Percentiles rank a stretch among this genome's conserved stretches.
These are phyloP conservation scores for Candolleomyces aberdarensis DNA, from an alignment of 768 basidiomycete species.

Conservation along the genomic window DNA sequence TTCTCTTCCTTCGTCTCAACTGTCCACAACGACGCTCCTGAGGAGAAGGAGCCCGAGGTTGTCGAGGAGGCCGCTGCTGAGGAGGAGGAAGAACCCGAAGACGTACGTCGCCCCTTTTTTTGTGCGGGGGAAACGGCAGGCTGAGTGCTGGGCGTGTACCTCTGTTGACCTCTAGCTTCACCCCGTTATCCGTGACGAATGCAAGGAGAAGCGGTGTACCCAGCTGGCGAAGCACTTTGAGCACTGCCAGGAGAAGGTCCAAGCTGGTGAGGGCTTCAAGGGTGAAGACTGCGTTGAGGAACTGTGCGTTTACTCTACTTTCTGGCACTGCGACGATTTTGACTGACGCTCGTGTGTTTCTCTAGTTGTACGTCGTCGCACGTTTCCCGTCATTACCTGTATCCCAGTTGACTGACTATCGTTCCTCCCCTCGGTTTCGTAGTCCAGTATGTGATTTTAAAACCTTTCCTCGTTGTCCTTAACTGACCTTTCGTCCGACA, in stretches of 20 bases:
- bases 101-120: slow-evolving; percentile 49
- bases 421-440: slow-evolving; percentile 14
- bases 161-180: slow-evolving; percentile 43
- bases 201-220: slow-evolving; percentile 66
- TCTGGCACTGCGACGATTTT: slow-evolving; percentile 13
- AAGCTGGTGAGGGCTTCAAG: slow-evolving; percentile 78
- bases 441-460: slow-evolving; percentile 62
- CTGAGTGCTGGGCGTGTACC: background rate
- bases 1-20: slow-evolving; percentile 45
- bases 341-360: background rate
- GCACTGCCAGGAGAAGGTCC: slow-evolving; percentile 87
- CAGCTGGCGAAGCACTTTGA: slow-evolving; percentile 78
- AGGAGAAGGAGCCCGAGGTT: slow-evolving; percentile 38
- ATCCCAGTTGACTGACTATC: background rate
- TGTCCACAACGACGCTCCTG: slow-evolving; percentile 39
- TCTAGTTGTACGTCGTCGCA: background rate
- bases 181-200: slow-evolving; percentile 73
- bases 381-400: background rate
- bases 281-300: slow-evolving; percentile 93
- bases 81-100: slow-evolving; percentile 69
- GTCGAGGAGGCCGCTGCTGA: slow-evolving; percentile 27
- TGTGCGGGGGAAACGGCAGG: no score
- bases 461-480: background rate
- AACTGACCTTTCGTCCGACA: slow-evolving; percentile 23
- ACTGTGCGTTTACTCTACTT: slow-evolving; percentile 48